Evolutionary conservation across 495 filamentous ascomycete genomes (phyloP).

Genomic region (Talaromyces ruber): DNA sequence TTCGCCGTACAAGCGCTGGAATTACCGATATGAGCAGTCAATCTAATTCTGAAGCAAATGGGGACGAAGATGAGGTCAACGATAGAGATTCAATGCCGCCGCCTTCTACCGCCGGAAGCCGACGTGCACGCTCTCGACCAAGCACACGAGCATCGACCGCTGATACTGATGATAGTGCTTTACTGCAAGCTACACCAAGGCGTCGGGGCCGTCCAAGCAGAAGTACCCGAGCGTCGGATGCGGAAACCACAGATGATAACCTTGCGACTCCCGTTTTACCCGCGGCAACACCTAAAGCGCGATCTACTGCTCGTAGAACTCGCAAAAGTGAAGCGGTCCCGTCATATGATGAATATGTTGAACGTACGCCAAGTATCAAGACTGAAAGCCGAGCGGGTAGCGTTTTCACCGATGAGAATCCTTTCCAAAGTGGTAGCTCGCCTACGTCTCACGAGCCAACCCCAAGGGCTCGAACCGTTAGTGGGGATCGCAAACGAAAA

Average conservation of each 20-base stretch:
- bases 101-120: slow-evolving; percentile 34
- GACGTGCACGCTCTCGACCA: slow-evolving; percentile 29
- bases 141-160: slow-evolving; percentile 28
- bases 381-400: slow-evolving; percentile 34
- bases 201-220: slow-evolving; percentile 40
- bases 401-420: slow-evolving; percentile 82
- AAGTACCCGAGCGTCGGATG: slow-evolving; percentile 44
- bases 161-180: slow-evolving; percentile 20
- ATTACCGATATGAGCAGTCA: slow-evolving; percentile 71
- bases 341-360: slow-evolving; percentile 26
- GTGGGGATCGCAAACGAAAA: slow-evolving; percentile 39
- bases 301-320: slow-evolving; percentile 39
- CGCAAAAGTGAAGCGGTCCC: slow-evolving; percentile 50
- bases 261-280: slow-evolving; percentile 22
- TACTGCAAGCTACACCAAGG: slow-evolving; percentile 17
- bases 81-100: slow-evolving; percentile 33
- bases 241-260: slow-evolving; percentile 34
- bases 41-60: slow-evolving; percentile 37
- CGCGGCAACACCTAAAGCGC: slow-evolving; percentile 20
- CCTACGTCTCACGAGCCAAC: slow-evolving; percentile 30
- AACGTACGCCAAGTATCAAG: slow-evolving; percentile 23
- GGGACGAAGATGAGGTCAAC: slow-evolving; percentile 28
- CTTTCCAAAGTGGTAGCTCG: slow-evolving; percentile 82
- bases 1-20: slow-evolving; percentile 71
- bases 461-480: slow-evolving; percentile 20